phyloP scores from a whole-genome alignment of 495 filamentous ascomycete species.

The Aspergillus coremiiformis region DNA sequence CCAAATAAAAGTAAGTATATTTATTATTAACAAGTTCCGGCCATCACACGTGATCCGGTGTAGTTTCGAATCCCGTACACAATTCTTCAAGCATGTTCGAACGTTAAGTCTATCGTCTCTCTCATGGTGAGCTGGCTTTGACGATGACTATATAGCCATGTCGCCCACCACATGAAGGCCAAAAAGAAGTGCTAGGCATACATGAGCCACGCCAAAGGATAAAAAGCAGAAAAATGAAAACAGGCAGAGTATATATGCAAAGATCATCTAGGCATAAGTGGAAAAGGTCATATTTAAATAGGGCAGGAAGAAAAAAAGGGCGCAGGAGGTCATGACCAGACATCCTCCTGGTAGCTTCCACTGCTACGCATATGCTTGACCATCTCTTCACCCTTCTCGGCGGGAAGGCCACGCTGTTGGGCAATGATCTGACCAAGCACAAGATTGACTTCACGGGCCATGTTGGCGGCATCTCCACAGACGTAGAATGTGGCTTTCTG shows the following conservation, averaged over 20 bases:
- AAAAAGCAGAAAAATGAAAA: constrained; percentile 19
- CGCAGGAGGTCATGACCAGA: constrained; percentile 63
- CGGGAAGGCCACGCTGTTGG: constrained; percentile 68
- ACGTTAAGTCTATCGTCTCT: neutral
- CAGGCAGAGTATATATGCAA: constrained; percentile 29
- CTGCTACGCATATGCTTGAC: constrained; percentile 90
- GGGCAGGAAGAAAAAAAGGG: constrained; percentile 19
- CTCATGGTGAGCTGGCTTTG: neutral
- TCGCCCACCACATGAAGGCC: neutral
- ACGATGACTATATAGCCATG: neutral
- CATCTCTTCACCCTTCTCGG: constrained; percentile 85
- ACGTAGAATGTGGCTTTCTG: constrained; percentile 96
- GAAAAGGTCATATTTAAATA: constrained; percentile 17
- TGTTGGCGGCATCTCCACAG: constrained; percentile 95
- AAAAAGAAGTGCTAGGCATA: constrained; percentile 23
- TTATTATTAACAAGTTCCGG: neutral
- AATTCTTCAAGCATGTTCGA: neutral
- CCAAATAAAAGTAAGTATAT: neutral
- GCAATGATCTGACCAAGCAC: constrained; percentile 78
- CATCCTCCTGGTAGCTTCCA: constrained; percentile 96
- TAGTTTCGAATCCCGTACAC: neutral
- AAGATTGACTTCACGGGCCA: constrained; percentile 93
- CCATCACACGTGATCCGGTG: neutral
- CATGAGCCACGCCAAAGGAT: constrained; percentile 18
- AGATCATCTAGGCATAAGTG: constrained; percentile 25